Conservation (phyloP, 306 rosid genomes). For the Begonia peltatifolia region DNA sequence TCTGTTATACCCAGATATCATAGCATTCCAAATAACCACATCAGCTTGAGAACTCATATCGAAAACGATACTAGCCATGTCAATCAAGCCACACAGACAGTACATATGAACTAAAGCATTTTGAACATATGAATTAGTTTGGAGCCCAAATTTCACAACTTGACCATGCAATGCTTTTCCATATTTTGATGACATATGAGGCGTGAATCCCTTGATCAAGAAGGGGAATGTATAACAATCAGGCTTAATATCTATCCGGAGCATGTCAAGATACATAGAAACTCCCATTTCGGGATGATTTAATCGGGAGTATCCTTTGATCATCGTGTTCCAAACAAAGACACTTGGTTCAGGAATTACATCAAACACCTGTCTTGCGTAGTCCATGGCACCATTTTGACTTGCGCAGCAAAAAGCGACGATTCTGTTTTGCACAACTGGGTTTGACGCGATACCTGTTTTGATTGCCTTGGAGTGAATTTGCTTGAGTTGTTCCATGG, state of each 20-base stretch:
- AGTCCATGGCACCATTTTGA: conserved; percentile 35
- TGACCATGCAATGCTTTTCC: conserved; percentile 54
- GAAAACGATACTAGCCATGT: conserved; percentile 48
- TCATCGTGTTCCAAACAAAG: conserved; percentile 63
- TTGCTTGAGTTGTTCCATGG: conserved; percentile 58
- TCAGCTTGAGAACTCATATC: conserved; percentile 36
- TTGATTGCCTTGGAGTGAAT: conserved; percentile 44
- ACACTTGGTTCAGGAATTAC: conserved; percentile 44
- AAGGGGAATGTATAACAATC: conserved; percentile 64
- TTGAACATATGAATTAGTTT: conserved; percentile 51
- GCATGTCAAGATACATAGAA: conserved; percentile 48
- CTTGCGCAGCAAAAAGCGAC: conserved; percentile 29
- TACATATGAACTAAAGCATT: conserved; percentile 59
- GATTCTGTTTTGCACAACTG: conserved; percentile 23
- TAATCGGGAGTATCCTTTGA: conserved; percentile 54
- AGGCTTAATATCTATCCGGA: conserved; percentile 32
- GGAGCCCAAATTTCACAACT: conserved; percentile 51
- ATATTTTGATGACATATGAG: conserved; percentile 16
- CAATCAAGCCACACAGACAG: conserved; percentile 36
- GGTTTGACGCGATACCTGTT: conserved; percentile 32
- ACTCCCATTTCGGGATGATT: conserved; percentile 30
- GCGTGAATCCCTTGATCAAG: conserved; percentile 51
- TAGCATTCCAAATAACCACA: conserved; percentile 62
- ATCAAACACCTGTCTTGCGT: conserved; percentile 59
- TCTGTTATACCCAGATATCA: conserved; percentile 69